Evolutionary conservation across 2,329 filamentous ascomycete genomes (phyloP).

Genomic region (Leptosphaerulina australis): DNA sequence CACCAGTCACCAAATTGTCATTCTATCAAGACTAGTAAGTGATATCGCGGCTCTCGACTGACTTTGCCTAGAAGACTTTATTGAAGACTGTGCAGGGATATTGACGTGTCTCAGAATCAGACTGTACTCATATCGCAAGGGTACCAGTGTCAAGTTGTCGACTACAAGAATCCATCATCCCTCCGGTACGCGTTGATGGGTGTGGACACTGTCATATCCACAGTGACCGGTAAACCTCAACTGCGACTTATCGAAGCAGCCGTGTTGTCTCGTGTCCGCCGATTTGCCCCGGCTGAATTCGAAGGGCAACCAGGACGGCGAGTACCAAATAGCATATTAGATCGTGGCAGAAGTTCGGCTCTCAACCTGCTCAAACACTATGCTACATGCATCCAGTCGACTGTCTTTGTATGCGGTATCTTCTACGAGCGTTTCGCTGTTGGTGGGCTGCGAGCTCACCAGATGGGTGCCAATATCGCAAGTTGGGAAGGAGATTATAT

Average conservation of each 20-base stretch:
- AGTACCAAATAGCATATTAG: constrained; percentile 63
- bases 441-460: constrained; percentile 65
- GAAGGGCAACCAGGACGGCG: constrained; percentile 67
- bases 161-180: constrained; percentile 65
- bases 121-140: constrained; percentile 61
- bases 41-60: not conserved
- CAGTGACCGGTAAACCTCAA: constrained; percentile 69
- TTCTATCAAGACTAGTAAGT: constrained; percentile 70
- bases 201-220: constrained; percentile 76
- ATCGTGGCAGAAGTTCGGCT: constrained; percentile 65
- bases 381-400: constrained; percentile 66
- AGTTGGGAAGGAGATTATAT: constrained; percentile 68
- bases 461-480: constrained; percentile 64
- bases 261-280: constrained; percentile 65
- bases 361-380: constrained; percentile 63
- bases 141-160: constrained; percentile 71
- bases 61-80: not conserved
- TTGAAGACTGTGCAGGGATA: not conserved
- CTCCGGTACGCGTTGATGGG: constrained; percentile 72
- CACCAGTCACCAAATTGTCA: constrained; percentile 70
- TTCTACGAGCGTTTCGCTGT: constrained; percentile 78
- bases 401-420: constrained; percentile 74
- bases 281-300: constrained; percentile 78
- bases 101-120: constrained; percentile 55
- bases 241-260: constrained; percentile 75